Percentiles rank a stretch among this genome's conserved stretches.
These are phyloP conservation scores for Dictyostelium discoideum DNA, from an alignment of 78 protist species.

Conservation along the genomic window DNA sequence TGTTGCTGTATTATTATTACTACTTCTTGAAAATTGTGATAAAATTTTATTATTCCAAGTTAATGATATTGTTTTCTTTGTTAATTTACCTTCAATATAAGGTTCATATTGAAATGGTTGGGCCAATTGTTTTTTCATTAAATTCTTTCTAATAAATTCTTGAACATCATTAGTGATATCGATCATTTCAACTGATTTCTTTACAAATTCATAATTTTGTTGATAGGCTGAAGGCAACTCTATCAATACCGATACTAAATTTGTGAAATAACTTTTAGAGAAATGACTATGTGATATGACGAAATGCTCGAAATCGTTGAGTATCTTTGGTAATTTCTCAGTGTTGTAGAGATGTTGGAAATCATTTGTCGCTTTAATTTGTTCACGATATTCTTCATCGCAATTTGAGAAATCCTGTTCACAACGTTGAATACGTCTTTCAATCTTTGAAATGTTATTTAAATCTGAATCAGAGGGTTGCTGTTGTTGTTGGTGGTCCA, in stretches of 20 bases:
- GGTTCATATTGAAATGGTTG: slow-evolving; percentile 75
- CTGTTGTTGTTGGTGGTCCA: neutral
- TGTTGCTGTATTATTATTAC: neutral
- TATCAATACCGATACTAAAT: neutral
- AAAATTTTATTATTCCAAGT: slow-evolving; percentile 30
- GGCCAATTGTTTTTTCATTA: slow-evolving; percentile 14
- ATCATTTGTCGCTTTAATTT: slow-evolving; percentile 77
- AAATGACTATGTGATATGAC: slow-evolving; percentile 31
- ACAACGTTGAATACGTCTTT: slow-evolving; percentile 2
- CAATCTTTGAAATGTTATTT: slow-evolving; percentile 23
- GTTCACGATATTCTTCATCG: slow-evolving; percentile 71
- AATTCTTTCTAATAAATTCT: slow-evolving; percentile 52
- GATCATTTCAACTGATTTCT: slow-evolving; percentile 12
- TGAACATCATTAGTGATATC: slow-evolving; percentile 59
- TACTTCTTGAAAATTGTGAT: slow-evolving; percentile 25
- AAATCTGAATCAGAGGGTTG: slow-evolving; percentile 15
- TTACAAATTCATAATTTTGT: slow-evolving; percentile 32
- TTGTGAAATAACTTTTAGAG: slow-evolving; percentile 23
- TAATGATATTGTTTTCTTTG: neutral
- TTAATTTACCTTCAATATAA: slow-evolving; percentile 45
- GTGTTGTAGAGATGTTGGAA: slow-evolving; percentile 56
- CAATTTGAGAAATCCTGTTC: neutral
- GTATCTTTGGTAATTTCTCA: slow-evolving; percentile 61
- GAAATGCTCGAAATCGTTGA: slow-evolving; percentile 67
- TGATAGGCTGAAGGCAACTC: slow-evolving; percentile 35